A percentile compares a stretch with the other conserved stretches of the same genome.
phyloP scores from a whole-genome alignment of 139 green algal genomes.

The Ulvella scutata region DNA sequence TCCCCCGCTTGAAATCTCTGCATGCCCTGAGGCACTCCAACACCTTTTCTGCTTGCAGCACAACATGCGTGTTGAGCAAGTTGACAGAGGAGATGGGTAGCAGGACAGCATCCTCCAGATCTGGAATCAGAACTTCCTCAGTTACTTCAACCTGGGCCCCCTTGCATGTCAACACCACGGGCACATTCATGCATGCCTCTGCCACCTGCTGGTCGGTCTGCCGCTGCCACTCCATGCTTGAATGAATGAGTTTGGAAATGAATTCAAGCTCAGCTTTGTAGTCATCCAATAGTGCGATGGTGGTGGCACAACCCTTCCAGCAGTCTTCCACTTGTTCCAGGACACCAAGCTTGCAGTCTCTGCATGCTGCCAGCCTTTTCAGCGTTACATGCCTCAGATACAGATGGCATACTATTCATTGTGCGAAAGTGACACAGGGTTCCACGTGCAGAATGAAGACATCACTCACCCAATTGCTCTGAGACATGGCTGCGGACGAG shows the following conservation, averaged over 20 bases:
- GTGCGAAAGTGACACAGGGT: no score
- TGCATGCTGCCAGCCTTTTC: no score
- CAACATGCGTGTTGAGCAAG: background rate
- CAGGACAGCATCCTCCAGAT: background rate
- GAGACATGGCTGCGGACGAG: background rate
- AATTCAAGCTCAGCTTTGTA: background rate
- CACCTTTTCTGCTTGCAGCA: background rate
- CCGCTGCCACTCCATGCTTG: background rate
- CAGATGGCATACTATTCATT: no score
- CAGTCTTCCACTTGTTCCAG: background rate
- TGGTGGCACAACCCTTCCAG: background rate
- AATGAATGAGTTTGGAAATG: background rate
- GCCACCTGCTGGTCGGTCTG: background rate
- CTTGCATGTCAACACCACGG: background rate
- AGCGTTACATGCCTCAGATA: no score
- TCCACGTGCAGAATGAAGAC: background rate
- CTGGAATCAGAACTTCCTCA: background rate
- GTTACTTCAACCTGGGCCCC: background rate
- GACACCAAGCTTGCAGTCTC: background rate
- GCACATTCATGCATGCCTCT: background rate
- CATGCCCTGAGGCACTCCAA: background rate
- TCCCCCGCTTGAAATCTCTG: background rate
- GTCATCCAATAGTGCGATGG: background rate
- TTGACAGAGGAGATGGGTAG: background rate
- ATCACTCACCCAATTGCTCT: background rate